Evolutionary conservation across 352 stramenopile species (phyloP), one percentile per base, ranked within the genome.

Genomic region (Pythium oligandrum): DNA sequence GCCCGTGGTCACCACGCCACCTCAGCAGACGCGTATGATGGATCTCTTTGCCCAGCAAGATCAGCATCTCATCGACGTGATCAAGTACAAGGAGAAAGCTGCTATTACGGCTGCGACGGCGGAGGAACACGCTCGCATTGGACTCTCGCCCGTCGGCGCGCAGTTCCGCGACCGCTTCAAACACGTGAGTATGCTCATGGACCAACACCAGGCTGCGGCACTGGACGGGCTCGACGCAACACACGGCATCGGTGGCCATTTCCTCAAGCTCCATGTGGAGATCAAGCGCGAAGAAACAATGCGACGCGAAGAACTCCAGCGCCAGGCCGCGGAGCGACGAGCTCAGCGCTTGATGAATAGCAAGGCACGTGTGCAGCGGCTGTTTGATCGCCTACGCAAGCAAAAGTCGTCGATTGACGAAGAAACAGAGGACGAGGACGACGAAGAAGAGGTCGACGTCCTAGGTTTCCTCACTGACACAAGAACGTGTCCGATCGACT

Each of bases 91-190:
- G 40, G 74, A 91, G 61, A 83, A 75, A 32, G 68, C 72, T 3
- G 68, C 40, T 4, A 51, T 48, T 11, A 2, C 17, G 43, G 9
- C 9, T 11, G 8, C 44, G n/a, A 51, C n/a, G 36, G 42, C 10
- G 63, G 59, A 81, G n/a, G 64, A 68, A 7, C 71, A 87, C 51
- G 66, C 63, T 1, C 61, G 59, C 30, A 52, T 71, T 12, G 63
- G 57, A 4, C 51, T 90, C n/a, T 86, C 72, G 3, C 71, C 71
- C 3, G 57, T 72, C 1, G 73, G 73, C 0, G 62, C 69, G 44
- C 71, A 81, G 10, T 82, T 90, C 46, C 79, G 79, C 12, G 73
- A 84, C 17, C 70, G 77, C 0, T 86, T 88, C 65, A 90, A 88
- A 48, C 75, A 86, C 57, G 59, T 90, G 6, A 63, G 62, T 11